phyloP scores from a whole-genome alignment of 805 yeast genomes.

The Candida xyloterini region DNA sequence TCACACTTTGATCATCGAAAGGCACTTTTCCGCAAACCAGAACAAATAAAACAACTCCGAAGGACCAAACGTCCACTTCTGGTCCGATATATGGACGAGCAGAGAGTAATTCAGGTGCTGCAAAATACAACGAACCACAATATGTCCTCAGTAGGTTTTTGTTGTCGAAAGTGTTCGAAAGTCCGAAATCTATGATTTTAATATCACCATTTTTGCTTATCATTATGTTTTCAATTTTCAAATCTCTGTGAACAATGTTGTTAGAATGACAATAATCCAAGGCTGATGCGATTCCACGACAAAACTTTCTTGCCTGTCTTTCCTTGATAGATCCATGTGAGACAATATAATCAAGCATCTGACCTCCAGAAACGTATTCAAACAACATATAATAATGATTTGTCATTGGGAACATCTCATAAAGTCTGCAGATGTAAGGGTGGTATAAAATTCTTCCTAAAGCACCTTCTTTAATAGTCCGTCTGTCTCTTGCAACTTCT shows the following conservation, averaged over 20 bases:
- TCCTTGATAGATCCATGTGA: constrained; percentile 94
- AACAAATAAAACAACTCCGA: constrained; percentile 94
- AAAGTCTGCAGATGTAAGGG: constrained; percentile 86
- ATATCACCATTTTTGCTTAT: constrained; percentile 91
- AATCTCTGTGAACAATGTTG: constrained; percentile 94
- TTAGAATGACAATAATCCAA: constrained; percentile 90
- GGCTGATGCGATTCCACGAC: constrained; percentile 92
- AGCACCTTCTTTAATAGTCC: constrained; percentile 95
- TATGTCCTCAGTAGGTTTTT: constrained; percentile 78
- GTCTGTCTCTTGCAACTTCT: constrained; percentile 83
- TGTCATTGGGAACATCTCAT: constrained; percentile 95
- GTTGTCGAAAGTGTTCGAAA: constrained; percentile 79
- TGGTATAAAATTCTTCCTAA: constrained; percentile 86
- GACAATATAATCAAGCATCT: constrained; percentile 93
- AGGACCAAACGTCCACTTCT: constrained; percentile 97
- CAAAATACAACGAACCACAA: constrained; percentile 96
- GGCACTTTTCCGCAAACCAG: constrained; percentile 98
- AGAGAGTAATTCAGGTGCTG: constrained; percentile 93
- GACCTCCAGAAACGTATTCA: constrained; percentile 97
- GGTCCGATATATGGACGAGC: constrained; percentile 95
- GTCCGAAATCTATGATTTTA: constrained; percentile 93
- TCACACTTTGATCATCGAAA: constrained; percentile 91
- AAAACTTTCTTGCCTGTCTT: constrained; percentile 89
- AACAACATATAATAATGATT: constrained; percentile 95
- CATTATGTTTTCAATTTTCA: constrained; percentile 94